These are phyloP conservation scores for Tylopilus subfusipes DNA, from an alignment of 768 basidiomycete genomes.

Conservation along the genomic window DNA sequence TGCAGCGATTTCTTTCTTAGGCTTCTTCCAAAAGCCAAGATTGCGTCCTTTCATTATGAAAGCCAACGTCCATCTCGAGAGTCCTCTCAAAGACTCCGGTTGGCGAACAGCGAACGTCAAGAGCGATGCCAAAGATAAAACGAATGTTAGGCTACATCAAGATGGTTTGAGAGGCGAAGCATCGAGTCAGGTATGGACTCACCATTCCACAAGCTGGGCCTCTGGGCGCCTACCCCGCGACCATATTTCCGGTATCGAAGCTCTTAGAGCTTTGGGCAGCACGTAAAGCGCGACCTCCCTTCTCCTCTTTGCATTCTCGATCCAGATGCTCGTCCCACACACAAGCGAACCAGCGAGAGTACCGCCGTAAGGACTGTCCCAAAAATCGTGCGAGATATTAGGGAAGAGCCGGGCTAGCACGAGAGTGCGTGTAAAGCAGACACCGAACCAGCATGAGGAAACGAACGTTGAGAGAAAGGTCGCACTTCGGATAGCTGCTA, in stretches of 20 bases:
- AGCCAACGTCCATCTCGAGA: constrained; percentile 67
- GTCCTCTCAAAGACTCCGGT: constrained; percentile 64
- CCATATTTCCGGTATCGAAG: constrained; percentile 58
- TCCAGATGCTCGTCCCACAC: constrained; percentile 76
- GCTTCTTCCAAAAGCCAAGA: constrained; percentile 49
- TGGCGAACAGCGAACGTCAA: constrained; percentile 60
- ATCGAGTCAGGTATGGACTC: constrained; percentile 10
- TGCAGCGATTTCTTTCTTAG: constrained; percentile 15
- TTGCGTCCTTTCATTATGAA: constrained; percentile 64
- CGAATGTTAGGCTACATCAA: constrained; percentile 51
- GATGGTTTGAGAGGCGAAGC: constrained; percentile 9
- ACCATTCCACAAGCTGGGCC: constrained; percentile 55
- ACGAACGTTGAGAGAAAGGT: constrained; percentile 72
- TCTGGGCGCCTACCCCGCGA: constrained; percentile 40
- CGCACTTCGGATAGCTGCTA: constrained; percentile 61
- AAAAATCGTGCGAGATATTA: constrained; percentile 67
- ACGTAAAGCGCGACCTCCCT: constrained; percentile 83
- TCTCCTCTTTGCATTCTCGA: constrained; percentile 66
- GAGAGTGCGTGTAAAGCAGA: constrained; percentile 68
- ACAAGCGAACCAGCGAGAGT: constrained; percentile 61
- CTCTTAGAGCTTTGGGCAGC: constrained; percentile 63
- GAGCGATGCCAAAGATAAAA: constrained; percentile 61
- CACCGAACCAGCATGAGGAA: constrained; percentile 63
- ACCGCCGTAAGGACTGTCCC: constrained; percentile 75
- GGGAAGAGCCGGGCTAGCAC: constrained; percentile 62